Base-by-base conservation (phyloP, 108 stramenopile genomes). In the Cyclotella cryptica region DNA sequence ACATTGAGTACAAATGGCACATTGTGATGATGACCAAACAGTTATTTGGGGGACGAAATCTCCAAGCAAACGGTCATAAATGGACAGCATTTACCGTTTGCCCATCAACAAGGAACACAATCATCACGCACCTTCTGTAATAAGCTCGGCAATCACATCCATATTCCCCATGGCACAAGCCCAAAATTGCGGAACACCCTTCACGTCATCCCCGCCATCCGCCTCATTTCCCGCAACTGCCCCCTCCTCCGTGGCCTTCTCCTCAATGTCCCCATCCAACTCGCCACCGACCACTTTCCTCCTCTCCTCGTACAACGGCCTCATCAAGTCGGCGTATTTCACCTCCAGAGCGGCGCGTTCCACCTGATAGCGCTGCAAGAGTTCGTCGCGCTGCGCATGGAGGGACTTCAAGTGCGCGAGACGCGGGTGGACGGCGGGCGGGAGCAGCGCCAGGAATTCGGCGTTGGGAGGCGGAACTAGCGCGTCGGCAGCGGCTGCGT, bases 131-230 rank as follows among this genome's bases (percentile, higher is more conserved):
- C 75, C 75, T 83, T 97, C 94, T 9, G 94, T 83, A 55, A 97
- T 81, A 19, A 90, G 43, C 63, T 93, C 93, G n/a, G 86, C 86
- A 26, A 94, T 70, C 21, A 84, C 74, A 49, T 87, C 92, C 64
- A 89, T 84, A 66, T 95, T 86, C 10, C 81, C 81, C 80, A 97
- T 84, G 55, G 90, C 90, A 59, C 79, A 83, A 10, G 90, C 80
- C 96, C 96, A 97, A 79, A 97, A 97, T 76, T 96, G 91, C 3
- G 96, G 96, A 67, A 95, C 88, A 51, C 96, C 96, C 61, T 73
- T 69, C 5, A 84, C 71, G 11, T 44, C 45, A 46, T 74, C 66
- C 41, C 58, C 75, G 30, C 69, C 75, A 22, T 78, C 78, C 10
- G 60, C 70, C 13, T 78, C 66, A 21, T 79, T 73, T 29, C 75